Conservation (phyloP, 371 early-diverging fungal species). For the Mucor mucedo region DNA sequence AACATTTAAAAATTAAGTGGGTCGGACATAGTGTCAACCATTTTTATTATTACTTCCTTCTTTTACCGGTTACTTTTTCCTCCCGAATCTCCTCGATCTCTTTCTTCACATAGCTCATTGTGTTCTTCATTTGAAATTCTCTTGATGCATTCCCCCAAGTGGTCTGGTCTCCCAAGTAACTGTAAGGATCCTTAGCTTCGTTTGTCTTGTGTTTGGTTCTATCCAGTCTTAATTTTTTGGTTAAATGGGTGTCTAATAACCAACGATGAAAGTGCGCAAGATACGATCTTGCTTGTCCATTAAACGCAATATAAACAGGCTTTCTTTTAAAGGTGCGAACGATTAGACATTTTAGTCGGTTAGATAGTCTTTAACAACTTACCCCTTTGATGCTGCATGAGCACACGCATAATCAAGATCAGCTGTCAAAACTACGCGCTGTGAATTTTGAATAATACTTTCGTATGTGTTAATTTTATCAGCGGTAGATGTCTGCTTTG, state of each 20-base stretch:
- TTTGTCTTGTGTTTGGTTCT: constrained; percentile 18
- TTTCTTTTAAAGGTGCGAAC: constrained; percentile 26
- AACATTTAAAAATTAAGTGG: too few species aligned
- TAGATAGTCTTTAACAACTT: neutral
- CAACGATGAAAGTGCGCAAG: constrained; percentile 47
- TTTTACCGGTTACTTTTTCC: constrained; percentile 43
- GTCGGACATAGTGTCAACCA: neutral
- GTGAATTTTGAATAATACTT: constrained; percentile 29
- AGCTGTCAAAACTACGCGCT: constrained; percentile 45
- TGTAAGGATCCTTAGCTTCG: constrained; percentile 37
- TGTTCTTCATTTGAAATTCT: constrained; percentile 33
- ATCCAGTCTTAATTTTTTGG: constrained; percentile 45
- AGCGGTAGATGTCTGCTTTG: constrained; percentile 11
- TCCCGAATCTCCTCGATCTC: constrained; percentile 32
- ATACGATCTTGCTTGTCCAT: constrained; percentile 43
- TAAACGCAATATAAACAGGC: constrained; percentile 51
- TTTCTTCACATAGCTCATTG: constrained; percentile 31
- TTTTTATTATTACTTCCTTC: constrained; percentile 23
- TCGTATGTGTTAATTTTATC: constrained; percentile 38
- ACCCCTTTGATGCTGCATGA: constrained; percentile 44
- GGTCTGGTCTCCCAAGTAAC: constrained; percentile 45
- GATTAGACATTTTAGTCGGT: neutral
- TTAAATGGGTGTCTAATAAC: constrained; percentile 39
- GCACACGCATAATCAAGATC: constrained; percentile 50
- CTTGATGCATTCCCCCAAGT: constrained; percentile 38